Percentiles rank a stretch among this genome's conserved stretches.
These are phyloP conservation scores for Picea glauca DNA, from an alignment of 75 land plant species.

Conservation along the genomic window DNA sequence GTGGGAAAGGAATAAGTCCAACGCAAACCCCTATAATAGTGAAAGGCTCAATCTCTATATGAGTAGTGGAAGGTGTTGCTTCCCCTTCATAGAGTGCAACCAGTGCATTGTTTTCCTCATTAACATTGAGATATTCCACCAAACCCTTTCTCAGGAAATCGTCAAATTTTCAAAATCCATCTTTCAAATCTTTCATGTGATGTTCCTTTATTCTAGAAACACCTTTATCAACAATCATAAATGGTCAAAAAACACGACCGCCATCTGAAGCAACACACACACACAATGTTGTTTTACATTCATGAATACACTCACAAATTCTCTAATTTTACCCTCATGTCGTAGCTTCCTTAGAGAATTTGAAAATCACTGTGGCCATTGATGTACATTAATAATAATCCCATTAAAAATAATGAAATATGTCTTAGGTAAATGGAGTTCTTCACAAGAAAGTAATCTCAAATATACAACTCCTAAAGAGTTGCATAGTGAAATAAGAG, in stretches of 20 bases:
- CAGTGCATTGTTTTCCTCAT: too few species aligned
- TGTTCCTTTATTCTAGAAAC: constrained; percentile 84
- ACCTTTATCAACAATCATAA: constrained; percentile 94
- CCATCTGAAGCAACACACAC: constrained; percentile 92
- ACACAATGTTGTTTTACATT: constrained; percentile 34
- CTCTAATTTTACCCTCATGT: constrained; percentile 84
- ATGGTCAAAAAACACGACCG: constrained; percentile 97
- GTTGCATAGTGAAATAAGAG: constrained; percentile 75
- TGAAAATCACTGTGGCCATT: constrained; percentile 82
- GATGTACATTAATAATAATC: constrained; percentile 86
- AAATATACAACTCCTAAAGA: constrained; percentile 88
- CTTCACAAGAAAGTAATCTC: constrained; percentile 76
- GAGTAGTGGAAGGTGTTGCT: too few species aligned
- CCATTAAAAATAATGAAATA: constrained; percentile 96
- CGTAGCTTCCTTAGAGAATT: constrained; percentile 63
- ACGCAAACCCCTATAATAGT: too few species aligned
- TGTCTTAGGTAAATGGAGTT: constrained; percentile 67
- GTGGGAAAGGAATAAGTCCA: constrained; percentile 63
- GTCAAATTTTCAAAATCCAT: constrained; percentile 82
- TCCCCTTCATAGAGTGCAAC: too few species aligned
- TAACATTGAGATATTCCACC: too few species aligned
- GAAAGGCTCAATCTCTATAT: too few species aligned
- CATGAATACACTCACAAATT: constrained; percentile 37
- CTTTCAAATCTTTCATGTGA: constrained; percentile 95
- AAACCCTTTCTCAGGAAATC: background rate